phyloP scores from a whole-genome alignment of 2,329 filamentous ascomycete genomes.

The Dryadomyces quercus-mongolicae region DNA sequence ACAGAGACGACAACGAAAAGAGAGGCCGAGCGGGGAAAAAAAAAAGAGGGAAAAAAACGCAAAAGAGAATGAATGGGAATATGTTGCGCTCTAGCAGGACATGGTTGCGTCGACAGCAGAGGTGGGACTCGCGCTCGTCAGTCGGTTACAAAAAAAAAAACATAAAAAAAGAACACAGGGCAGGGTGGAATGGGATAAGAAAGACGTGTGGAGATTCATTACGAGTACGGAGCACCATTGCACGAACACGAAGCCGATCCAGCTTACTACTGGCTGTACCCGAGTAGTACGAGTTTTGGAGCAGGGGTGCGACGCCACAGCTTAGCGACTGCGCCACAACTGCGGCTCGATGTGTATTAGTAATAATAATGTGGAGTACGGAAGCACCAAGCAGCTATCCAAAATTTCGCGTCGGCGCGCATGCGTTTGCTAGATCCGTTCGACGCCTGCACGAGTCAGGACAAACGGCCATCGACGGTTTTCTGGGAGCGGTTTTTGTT shows the following conservation, averaged over 20 bases:
- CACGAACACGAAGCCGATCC: background rate
- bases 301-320: background rate
- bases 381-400: background rate
- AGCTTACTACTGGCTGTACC: no score
- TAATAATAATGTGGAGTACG: no score
- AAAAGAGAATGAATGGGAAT: slow-evolving; percentile 7
- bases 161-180: background rate
- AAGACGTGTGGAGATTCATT: background rate
- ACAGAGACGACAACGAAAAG: background rate
- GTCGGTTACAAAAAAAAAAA: background rate
- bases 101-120: slow-evolving; percentile 3
- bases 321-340: background rate
- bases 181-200: background rate
- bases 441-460: no score
- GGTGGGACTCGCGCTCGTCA: background rate
- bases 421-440: no score
- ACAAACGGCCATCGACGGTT: no score
- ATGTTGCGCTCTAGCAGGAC: slow-evolving; percentile 3
- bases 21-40: background rate
- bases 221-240: background rate
- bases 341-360: background rate
- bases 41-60: background rate
- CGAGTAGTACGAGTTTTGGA: no score
- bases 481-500: background rate
- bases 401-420: slow-evolving; percentile 6